phyloP scores from a whole-genome alignment of 2,329 filamentous ascomycete species.

The Emergomyces pasteurianus region DNA sequence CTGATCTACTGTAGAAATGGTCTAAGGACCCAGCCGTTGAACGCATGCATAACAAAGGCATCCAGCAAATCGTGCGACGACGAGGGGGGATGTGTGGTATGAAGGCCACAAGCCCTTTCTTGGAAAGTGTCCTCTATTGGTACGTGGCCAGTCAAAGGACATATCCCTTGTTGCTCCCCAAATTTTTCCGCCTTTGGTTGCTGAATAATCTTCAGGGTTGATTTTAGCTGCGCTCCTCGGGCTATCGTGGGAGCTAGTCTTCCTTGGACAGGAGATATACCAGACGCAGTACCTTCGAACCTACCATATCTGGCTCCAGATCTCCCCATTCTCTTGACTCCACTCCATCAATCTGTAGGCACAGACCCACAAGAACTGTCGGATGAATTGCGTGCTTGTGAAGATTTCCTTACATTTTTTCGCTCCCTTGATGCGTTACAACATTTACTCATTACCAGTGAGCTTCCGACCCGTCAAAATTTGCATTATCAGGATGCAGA shows the following conservation, averaged over 20 bases:
- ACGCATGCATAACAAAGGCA: constrained; percentile 19
- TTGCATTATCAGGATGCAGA: background rate
- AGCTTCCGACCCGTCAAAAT: constrained; percentile 4
- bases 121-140: constrained; percentile 24
- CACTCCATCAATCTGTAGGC: constrained; percentile 5
- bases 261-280: constrained; percentile 19
- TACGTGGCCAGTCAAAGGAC: constrained; percentile 5
- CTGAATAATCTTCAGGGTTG: constrained; percentile 16
- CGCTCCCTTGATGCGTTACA: constrained; percentile 17
- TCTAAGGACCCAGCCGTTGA: constrained; percentile 22
- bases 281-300: constrained; percentile 14
- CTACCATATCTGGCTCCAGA: constrained; percentile 16
- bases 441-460: constrained; percentile 11
- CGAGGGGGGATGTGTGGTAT: constrained; percentile 22
- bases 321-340: constrained; percentile 11
- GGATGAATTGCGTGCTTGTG: constrained; percentile 17
- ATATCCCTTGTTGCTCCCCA: background rate
- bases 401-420: constrained; percentile 22
- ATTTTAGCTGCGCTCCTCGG: constrained; percentile 21
- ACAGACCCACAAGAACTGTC: constrained; percentile 13
- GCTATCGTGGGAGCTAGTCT: constrained; percentile 19
- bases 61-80: constrained; percentile 18
- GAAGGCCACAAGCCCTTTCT: constrained; percentile 16
- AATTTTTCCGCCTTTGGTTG: background rate
- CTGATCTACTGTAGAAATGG: constrained; percentile 19